Conservation (phyloP, 1,139 yeast species). For the Hansenula sp. region DNA sequence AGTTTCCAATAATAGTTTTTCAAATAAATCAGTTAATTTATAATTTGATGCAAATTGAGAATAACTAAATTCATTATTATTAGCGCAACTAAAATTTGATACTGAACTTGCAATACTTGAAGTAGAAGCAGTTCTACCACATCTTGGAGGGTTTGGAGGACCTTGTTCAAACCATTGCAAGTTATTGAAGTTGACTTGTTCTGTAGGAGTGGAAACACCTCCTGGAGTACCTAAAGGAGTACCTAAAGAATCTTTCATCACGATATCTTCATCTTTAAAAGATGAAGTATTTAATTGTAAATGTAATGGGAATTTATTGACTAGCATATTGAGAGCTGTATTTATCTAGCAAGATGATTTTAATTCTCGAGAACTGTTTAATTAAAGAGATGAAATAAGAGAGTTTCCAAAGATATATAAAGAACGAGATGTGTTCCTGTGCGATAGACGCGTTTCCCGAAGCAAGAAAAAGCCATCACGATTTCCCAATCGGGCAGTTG, state of each 20-base stretch:
- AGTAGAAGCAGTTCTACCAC: conserved; percentile 22
- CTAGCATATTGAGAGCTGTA: conserved; percentile 6
- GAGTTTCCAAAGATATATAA: too few relatives aligned
- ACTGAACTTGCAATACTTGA: conserved; percentile 21
- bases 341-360: too few relatives aligned
- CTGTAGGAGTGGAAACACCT: conserved; percentile 21
- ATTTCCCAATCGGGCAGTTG: too few relatives aligned
- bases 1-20: conserved; percentile 27
- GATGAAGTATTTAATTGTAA: conserved; percentile 1
- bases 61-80: conserved; percentile 18
- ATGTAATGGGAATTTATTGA: conserved; percentile 14
- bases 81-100: conserved; percentile 17
- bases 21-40: conserved; percentile 29
- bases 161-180: conserved; percentile 10
- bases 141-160: conserved; percentile 17
- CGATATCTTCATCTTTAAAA: conserved; percentile 3
- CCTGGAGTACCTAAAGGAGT: conserved; percentile 20
- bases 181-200: conserved; percentile 9
- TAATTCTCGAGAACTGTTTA: not conserved
- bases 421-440: too few relatives aligned
- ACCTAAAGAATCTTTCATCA: conserved; percentile 8
- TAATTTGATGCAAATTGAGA: conserved; percentile 23
- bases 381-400: too few relatives aligned
- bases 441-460: too few relatives aligned
- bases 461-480: too few relatives aligned